phyloP scores from a whole-genome alignment of 495 filamentous ascomycete genomes.

The Aspergillus bertholletiae region DNA sequence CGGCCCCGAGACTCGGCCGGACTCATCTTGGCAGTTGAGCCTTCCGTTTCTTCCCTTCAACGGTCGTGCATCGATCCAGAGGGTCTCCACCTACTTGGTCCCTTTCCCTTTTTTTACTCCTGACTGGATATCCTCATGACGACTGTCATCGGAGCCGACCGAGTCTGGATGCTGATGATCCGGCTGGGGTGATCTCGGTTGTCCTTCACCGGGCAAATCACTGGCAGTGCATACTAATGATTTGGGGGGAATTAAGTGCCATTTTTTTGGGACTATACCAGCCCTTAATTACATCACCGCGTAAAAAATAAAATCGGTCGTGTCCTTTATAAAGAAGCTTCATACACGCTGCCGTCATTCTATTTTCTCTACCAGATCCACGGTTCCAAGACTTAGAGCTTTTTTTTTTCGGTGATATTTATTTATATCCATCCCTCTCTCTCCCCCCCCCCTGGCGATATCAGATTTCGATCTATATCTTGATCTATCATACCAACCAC shows the following conservation, averaged over 20 bases:
- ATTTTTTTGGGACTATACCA: slow-evolving; percentile 1
- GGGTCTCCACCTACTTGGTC: slow-evolving; percentile 19
- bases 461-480: slow-evolving; percentile 2
- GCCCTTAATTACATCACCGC: slow-evolving; percentile 15
- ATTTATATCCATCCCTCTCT: neutral
- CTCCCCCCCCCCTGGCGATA: slow-evolving; percentile 1
- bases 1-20: slow-evolving; percentile 36
- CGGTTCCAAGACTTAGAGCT: slow-evolving; percentile 8
- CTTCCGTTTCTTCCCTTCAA: slow-evolving; percentile 11
- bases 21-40: slow-evolving; percentile 7
- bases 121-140: neutral
- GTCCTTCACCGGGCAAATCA: slow-evolving; percentile 17
- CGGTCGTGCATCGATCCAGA: slow-evolving; percentile 11
- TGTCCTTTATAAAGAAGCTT: slow-evolving; percentile 10
- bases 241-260: slow-evolving; percentile 1
- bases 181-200: slow-evolving; percentile 34
- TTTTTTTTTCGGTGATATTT: no score
- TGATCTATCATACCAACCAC: neutral
- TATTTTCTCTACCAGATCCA: slow-evolving; percentile 9
- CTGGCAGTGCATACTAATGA: slow-evolving; percentile 7
- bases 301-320: neutral
- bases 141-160: slow-evolving; percentile 32
- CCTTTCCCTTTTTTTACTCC: neutral
- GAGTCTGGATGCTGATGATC: slow-evolving; percentile 16
- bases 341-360: neutral